Conservation (phyloP, 2,329 filamentous ascomycete genomes). For the Apiospora sp. region DNA sequence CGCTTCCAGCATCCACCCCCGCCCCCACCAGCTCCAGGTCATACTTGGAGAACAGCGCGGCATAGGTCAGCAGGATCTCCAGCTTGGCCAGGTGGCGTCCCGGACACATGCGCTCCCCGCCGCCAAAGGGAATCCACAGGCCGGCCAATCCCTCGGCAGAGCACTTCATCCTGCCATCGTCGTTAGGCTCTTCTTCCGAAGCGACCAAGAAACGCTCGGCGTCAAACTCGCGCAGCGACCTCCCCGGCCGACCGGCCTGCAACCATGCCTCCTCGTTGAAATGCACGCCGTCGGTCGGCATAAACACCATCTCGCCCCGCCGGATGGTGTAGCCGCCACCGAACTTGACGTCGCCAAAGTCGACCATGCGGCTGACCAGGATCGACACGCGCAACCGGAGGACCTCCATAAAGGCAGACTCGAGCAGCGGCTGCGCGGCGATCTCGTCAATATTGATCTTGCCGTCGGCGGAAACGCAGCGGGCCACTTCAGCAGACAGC, state of each 20-base stretch:
- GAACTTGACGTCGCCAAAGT: conserved; percentile 26
- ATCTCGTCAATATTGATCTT: conserved; percentile 24
- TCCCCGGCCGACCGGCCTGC: conserved; percentile 24
- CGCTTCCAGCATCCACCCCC: background rate
- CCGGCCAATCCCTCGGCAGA: conserved; percentile 27
- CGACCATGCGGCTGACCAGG: conserved; percentile 28
- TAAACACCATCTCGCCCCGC: conserved; percentile 26
- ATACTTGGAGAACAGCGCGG: background rate
- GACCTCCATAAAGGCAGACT: conserved; percentile 32
- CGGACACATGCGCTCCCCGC: conserved; percentile 32
- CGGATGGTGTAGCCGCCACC: conserved; percentile 29
- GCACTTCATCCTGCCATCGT: background rate
- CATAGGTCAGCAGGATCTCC: conserved; percentile 10
- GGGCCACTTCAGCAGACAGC: conserved; percentile 27
- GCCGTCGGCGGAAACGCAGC: background rate
- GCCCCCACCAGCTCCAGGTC: background rate
- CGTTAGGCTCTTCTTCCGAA: background rate
- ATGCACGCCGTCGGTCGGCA: conserved; percentile 23
- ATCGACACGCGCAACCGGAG: conserved; percentile 31
- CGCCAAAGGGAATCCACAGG: conserved; percentile 32
- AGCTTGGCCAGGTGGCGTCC: conserved; percentile 32
- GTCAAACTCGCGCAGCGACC: conserved; percentile 28
- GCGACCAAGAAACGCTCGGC: conserved; percentile 30
- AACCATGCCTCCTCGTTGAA: conserved; percentile 25
- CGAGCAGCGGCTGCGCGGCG: conserved; percentile 28